Evolutionary conservation across 106 monocot genomes (phyloP).

Genomic region (Dioscorea alata): DNA sequence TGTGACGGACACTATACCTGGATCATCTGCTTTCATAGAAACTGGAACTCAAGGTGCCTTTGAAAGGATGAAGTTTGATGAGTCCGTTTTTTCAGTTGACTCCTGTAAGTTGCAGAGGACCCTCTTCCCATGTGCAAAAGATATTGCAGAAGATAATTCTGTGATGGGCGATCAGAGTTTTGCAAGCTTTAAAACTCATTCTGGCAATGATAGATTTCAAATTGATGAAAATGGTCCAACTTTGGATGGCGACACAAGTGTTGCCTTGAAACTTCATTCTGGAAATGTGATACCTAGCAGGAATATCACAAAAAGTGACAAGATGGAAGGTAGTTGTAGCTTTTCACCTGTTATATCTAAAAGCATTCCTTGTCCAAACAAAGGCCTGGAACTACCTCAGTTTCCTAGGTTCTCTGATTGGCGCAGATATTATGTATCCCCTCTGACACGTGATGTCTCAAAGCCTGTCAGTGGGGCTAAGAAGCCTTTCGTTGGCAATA

Average conservation of each 20-base stretch:
- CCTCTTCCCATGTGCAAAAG: not conserved
- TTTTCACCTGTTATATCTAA: not conserved
- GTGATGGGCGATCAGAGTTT: not conserved
- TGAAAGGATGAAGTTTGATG: conserved; percentile 3
- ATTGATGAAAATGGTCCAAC: not conserved
- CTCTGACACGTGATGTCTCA: conserved; percentile 7
- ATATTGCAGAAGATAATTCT: not conserved
- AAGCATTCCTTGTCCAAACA: not conserved
- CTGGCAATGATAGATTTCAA: conserved; percentile 4
- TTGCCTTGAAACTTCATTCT: not conserved
- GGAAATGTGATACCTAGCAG: not conserved
- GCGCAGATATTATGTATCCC: conserved; percentile 35
- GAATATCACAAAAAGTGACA: not conserved
- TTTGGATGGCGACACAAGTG: not conserved
- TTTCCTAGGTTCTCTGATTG: conserved; percentile 1
- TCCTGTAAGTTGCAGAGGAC: conserved; percentile 4
- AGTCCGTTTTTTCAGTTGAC: not conserved
- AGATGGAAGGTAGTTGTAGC: not conserved
- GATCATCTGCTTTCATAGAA: not conserved
- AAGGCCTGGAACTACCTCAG: conserved; percentile 4
- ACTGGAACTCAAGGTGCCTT: not conserved
- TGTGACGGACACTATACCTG: not conserved
- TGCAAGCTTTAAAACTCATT: not conserved
- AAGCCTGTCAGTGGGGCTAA: not conserved
- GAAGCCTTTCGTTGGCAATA: not conserved